Evolutionary conservation across 2,329 filamentous ascomycete species (phyloP), one percentile per base, ranked within the genome.

Genomic region (Sarocladium oryzae): DNA sequence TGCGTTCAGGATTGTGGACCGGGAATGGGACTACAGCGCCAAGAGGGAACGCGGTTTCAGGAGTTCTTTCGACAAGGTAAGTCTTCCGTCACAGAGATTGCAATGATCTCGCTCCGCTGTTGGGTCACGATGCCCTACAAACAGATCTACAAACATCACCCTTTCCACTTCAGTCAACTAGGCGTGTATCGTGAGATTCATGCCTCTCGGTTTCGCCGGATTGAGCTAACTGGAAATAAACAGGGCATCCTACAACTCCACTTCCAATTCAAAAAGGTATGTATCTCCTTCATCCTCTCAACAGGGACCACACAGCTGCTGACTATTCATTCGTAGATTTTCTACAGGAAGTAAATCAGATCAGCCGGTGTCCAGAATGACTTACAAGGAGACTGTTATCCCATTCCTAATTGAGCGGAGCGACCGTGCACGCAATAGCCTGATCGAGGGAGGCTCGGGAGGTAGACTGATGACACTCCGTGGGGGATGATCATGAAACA

Each of bases 21-120:
- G 93, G 57, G 93, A 99, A 69, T 99, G 93, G 93, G 93, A 99
- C 68, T 99, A 96, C 66, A 96, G 89, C 66, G 89, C 92, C 2
- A 97, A 96, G 71, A 82, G 86, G 60, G 93, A 99, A 61, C 81
- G 93, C 54, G 95, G 93, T 1, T 99, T 97, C 71, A 91, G 82
- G 66, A 96, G 91, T 69, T 95, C 88, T 56, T 99, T 97, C 68
- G 93, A 99, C 70, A 96, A 96, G 84, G 89, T 93, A 81, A 57
- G 81, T 71, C 8, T 28, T 4, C 38, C 20, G 11, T 21, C 24
- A 9, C n/a, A n/a, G n/a, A n/a, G n/a, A n/a, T n/a, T n/a, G n/a
- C n/a, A n/a, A n/a, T n/a, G n/a, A n/a, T n/a, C n/a, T n/a, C n/a
- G n/a, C n/a, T n/a, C n/a, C n/a, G n/a, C n/a, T n/a, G n/a, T n/a